These are phyloP conservation scores for Xerocomellus intermedius DNA, from an alignment of 768 basidiomycete species.

Conservation along the genomic window DNA sequence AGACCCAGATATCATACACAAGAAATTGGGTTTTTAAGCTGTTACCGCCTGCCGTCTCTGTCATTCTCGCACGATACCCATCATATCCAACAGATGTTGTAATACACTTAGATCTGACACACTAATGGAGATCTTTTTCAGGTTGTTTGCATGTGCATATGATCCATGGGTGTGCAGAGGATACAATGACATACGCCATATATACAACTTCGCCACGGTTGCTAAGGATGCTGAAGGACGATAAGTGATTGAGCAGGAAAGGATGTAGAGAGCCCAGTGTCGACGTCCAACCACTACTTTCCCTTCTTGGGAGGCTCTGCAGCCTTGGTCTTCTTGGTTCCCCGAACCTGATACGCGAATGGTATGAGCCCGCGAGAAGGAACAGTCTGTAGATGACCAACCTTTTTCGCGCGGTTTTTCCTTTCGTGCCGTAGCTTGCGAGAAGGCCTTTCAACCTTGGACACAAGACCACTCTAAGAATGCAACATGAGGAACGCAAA, in stretches of 20 bases:
- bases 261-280: conserved; percentile 13
- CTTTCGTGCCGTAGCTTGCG: conserved; percentile 99
- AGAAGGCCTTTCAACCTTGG: conserved; percentile 87
- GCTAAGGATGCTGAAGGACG: conserved; percentile 36
- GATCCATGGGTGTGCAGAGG: conserved; percentile 22
- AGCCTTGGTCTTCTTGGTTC: conserved; percentile 94
- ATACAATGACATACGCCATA: conserved; percentile 40
- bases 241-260: conserved; percentile 22
- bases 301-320: conserved; percentile 89
- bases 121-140: conserved; percentile 23
- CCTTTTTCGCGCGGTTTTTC: conserved; percentile 99
- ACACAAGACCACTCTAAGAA: conserved; percentile 57
- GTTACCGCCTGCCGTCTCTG: conserved; percentile 10
- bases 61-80: conserved; percentile 33
- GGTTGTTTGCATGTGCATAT: conserved; percentile 27
- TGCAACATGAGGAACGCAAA: conserved; percentile 3
- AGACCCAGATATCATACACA: conserved; percentile 98
- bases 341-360: conserved; percentile 65
- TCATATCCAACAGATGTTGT: conserved; percentile 30
- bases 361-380: conserved; percentile 13
- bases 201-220: conserved; percentile 39
- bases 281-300: conserved; percentile 56
- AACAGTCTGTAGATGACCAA: conserved; percentile 31
- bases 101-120: conserved; percentile 30
- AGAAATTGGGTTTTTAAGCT: conserved; percentile 78